Conservation (phyloP, 2,329 filamentous ascomycete genomes). For the Incumbomyces lentus region DNA sequence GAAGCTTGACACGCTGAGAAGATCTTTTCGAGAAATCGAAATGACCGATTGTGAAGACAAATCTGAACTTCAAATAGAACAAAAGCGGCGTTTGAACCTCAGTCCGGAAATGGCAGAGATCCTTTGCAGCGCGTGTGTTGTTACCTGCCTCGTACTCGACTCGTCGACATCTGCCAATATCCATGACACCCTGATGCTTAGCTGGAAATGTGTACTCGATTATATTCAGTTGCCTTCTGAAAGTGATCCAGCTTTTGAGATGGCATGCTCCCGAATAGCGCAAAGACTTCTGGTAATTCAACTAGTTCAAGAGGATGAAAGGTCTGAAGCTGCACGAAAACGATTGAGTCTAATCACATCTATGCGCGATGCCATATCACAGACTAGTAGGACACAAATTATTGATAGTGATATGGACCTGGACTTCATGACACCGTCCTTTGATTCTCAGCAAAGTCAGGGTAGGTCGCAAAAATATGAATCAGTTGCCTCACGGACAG, state of each 20-base stretch:
- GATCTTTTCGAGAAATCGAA: not conserved
- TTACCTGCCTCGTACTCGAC: not conserved
- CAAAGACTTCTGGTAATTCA: not conserved
- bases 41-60: not conserved
- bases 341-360: not conserved
- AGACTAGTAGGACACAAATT: not conserved
- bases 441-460: conserved; percentile 3
- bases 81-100: not conserved
- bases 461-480: not conserved
- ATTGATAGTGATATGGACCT: not conserved
- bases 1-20: conserved; percentile 1
- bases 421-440: not conserved
- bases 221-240: not conserved
- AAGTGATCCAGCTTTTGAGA: not conserved
- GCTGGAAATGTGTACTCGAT: not conserved
- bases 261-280: not conserved
- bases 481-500: not conserved
- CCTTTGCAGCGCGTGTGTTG: not conserved
- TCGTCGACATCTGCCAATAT: not conserved
- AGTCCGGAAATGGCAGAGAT: conserved; percentile 3
- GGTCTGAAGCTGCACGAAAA: not conserved
- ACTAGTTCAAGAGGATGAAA: not conserved
- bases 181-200: not conserved
- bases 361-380: not conserved
- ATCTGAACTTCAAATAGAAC: not conserved